These are phyloP conservation scores for Arabis hirsuta DNA, from an alignment of 345 rosid species.

Conservation along the genomic window DNA sequence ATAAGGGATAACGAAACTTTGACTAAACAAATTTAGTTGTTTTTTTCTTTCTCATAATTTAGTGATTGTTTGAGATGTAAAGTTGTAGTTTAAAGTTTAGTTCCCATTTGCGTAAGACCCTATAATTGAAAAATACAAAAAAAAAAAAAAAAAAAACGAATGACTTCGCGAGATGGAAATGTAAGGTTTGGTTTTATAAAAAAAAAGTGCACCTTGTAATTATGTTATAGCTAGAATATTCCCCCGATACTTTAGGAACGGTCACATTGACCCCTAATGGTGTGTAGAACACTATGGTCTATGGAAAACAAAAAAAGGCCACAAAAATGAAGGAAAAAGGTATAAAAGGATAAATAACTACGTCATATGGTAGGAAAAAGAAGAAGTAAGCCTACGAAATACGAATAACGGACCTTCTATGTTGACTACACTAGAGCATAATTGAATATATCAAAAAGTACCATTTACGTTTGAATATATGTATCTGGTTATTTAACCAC, in stretches of 20 bases:
- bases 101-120: slow-evolving; percentile 35
- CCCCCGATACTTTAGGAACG: slow-evolving; percentile 31
- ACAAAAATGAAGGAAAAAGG: slow-evolving; percentile 5
- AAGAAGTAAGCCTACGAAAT: slow-evolving; percentile 25
- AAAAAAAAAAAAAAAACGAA: slow-evolving; percentile 16
- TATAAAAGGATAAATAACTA: slow-evolving; percentile 26
- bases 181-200: slow-evolving; percentile 19
- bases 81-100: slow-evolving; percentile 30
- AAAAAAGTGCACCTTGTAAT: slow-evolving; percentile 22
- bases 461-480: slow-evolving; percentile 15
- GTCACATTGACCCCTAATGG: slow-evolving; percentile 16
- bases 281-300: slow-evolving; percentile 2
- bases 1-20: slow-evolving; percentile 41
- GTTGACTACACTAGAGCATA: slow-evolving; percentile 25
- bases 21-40: slow-evolving; percentile 20
- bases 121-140: slow-evolving; percentile 5
- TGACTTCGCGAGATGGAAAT: slow-evolving; percentile 32
- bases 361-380: slow-evolving; percentile 18
- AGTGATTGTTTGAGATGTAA: slow-evolving; percentile 27
- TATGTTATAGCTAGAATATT: slow-evolving; percentile 26
- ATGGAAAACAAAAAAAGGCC: slow-evolving; percentile 10
- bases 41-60: slow-evolving; percentile 12
- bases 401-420: slow-evolving; percentile 27
- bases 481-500: background rate
- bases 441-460: background rate